phyloP scores from a whole-genome alignment of 768 basidiomycete genomes.

The Cytidiella melzeri region DNA sequence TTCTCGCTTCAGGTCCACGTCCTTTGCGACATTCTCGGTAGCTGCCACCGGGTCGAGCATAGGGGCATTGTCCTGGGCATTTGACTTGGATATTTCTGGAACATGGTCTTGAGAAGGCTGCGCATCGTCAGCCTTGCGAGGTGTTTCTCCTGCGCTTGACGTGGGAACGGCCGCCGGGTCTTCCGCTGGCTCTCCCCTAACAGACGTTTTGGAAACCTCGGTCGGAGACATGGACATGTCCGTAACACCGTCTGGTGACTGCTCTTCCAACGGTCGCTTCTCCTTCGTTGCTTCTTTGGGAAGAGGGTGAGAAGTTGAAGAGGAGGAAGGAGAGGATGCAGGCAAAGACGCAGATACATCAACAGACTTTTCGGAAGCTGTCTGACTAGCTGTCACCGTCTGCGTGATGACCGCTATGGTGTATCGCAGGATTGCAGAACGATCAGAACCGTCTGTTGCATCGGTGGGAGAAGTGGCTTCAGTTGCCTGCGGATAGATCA shows the following conservation, averaged over 20 bases:
- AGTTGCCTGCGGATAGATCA: conserved; percentile 17
- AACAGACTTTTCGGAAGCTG: neutral
- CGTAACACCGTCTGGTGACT: neutral
- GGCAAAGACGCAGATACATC: too few species aligned
- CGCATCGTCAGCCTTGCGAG: neutral
- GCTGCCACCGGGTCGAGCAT: too few species aligned
- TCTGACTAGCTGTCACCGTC: neutral
- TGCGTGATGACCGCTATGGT: neutral
- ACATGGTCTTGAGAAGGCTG: neutral
- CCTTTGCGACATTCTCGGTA: neutral
- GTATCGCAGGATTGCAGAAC: conserved; percentile 3
- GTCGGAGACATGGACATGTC: neutral
- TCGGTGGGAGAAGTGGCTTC: conserved; percentile 4
- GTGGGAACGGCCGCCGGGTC: too few species aligned
- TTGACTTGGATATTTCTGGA: neutral
- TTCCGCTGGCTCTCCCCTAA: neutral
- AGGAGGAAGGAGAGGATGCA: too few species aligned
- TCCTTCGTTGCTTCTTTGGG: neutral
- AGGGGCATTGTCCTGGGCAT: neutral
- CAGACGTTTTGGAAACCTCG: neutral
- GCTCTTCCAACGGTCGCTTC: neutral
- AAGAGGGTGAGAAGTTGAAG: neutral
- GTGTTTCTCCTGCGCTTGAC: neutral
- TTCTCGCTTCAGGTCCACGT: neutral
- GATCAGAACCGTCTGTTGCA: conserved; percentile 8